These are phyloP conservation scores for Naganishia antarctica DNA, from an alignment of 768 basidiomycete species.

Conservation along the genomic window DNA sequence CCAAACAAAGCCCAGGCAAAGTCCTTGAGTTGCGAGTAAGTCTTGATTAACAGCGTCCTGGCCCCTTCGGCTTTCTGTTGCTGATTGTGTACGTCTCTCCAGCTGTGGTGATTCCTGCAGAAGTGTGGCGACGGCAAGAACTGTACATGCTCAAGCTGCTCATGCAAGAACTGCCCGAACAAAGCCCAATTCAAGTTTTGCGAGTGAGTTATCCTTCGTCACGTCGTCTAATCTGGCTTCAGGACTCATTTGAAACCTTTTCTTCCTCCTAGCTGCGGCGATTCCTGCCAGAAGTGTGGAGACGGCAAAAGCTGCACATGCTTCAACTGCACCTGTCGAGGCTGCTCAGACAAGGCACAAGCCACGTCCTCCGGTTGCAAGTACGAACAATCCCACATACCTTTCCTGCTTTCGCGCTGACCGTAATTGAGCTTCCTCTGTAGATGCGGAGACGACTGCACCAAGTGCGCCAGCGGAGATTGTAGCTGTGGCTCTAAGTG, in stretches of 20 bases:
- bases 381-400: background rate
- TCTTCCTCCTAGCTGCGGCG: background rate
- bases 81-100: no score
- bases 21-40: conserved; percentile 13
- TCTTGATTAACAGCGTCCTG: background rate
- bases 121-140: conserved; percentile 16
- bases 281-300: conserved; percentile 14
- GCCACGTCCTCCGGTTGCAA: conserved; percentile 14
- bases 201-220: background rate
- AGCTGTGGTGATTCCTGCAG: conserved; percentile 11
- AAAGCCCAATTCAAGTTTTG: conserved; percentile 1
- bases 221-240: no score
- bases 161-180: conserved; percentile 15
- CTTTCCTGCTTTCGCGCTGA: background rate
- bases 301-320: conserved; percentile 15
- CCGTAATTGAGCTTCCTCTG: background rate
- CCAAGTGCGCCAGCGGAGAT: background rate
- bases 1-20: background rate
- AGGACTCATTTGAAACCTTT: no score
- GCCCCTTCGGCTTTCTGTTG: background rate
- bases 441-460: conserved; percentile 14
- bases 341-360: conserved; percentile 11
- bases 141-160: conserved; percentile 10
- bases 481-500: conserved; percentile 12
- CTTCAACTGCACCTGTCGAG: background rate